phyloP scores from a whole-genome alignment of 768 basidiomycete genomes.

The Pleurotus cornucopiae region DNA sequence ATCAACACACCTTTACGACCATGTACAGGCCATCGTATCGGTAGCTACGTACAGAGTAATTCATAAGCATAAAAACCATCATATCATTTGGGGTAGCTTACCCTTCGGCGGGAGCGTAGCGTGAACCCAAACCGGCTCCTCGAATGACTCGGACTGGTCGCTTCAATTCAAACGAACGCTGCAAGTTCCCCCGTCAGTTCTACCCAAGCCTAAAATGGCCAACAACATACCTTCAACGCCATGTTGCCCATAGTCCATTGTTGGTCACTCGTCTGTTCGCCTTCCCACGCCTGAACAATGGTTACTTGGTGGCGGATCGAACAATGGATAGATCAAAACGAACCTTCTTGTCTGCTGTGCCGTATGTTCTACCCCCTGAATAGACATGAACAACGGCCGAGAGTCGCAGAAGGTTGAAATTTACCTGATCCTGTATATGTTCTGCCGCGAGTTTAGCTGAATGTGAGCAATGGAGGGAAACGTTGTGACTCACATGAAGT shows the following conservation, averaged over 20 bases:
- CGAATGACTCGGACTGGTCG: constrained; percentile 39
- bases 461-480: background rate
- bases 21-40: constrained; percentile 41
- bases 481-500: constrained; percentile 26
- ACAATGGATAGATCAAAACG: constrained; percentile 11
- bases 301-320: background rate
- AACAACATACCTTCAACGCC: constrained; percentile 22
- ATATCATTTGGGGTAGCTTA: constrained; percentile 11
- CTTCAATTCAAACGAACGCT: constrained; percentile 27
- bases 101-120: constrained; percentile 31
- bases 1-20: constrained; percentile 25
- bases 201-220: background rate
- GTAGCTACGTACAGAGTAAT: constrained; percentile 19
- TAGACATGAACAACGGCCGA: too few relatives aligned
- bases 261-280: constrained; percentile 27
- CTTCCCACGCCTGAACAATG: constrained; percentile 13
- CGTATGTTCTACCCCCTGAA: background rate
- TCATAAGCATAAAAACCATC: too few relatives aligned
- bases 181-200: background rate
- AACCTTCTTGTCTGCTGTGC: constrained; percentile 15
- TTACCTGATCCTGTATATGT: constrained; percentile 37
- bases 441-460: constrained; percentile 15
- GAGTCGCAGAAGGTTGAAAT: background rate
- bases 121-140: constrained; percentile 23
- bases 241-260: constrained; percentile 31